Base-by-base conservation (phyloP, 768 basidiomycete species). In the Boletus rubropictus region DNA sequence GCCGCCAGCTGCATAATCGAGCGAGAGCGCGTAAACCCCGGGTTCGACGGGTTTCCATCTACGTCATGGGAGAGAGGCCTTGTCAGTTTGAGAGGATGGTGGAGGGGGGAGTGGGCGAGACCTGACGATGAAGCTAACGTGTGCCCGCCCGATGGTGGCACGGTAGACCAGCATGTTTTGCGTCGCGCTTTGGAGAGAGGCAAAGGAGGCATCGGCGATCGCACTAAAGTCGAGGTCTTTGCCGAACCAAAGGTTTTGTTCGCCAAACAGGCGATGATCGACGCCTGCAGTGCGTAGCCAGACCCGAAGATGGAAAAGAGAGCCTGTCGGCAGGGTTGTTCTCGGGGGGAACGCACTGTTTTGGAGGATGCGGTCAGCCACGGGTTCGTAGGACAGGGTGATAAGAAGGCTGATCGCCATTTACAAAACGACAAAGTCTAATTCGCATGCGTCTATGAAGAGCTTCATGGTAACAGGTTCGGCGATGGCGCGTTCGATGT, bases 1-100 rank as follows among this genome's bases (percentile, higher is more conserved):
- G 1, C 84, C 83, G 39, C 74, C 75, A 4, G 80, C 79, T 42
- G 82, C 82, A 53, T 86, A 85, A 17, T 81, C 82, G 53, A 85
- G 59, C 5, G 79, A 75, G 51, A 82, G 77, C 32, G 69, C 70
- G 50, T 79, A 84, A 27, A 75, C 37, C 10, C 67, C 69, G 2
- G 70, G 72, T 32, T 68, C 66, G 18, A 77, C 46, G 31, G 59
- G 57, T 34, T 69, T 64, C 81, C 81, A 84, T 54, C 83, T 84
- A 54, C 21, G 21, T 42, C 10, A 33, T 12, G 11, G 28, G 38
- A 37, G 36, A n/a, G 0, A n/a, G n/a, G 24, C 2, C 1, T 24
- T 36, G 28, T 58, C 15, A 49, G 35, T 7, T 20, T 17, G 27
- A 33, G 34, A 14, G 5, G 14, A 22, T 7, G 21, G 3, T 2